Evolutionary conservation across 331 rosid species (phyloP).

Genomic region (Erythrophleum ivorense): DNA sequence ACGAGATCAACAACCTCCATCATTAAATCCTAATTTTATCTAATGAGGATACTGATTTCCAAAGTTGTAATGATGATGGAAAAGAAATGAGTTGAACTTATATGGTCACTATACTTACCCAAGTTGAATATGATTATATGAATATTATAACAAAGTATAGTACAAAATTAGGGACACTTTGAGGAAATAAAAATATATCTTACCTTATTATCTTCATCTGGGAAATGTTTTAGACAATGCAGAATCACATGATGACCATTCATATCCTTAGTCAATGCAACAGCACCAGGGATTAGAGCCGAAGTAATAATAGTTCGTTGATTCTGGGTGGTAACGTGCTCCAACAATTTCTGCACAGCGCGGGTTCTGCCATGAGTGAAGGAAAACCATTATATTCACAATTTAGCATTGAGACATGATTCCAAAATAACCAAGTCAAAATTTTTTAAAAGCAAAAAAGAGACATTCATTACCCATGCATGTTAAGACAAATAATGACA

Average conservation of each 20-base stretch:
- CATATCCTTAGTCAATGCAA: slow-evolving; percentile 47
- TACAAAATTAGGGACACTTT: slow-evolving; percentile 4
- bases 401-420: background rate
- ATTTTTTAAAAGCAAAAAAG: background rate
- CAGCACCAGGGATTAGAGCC: slow-evolving; percentile 50
- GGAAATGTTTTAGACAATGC: slow-evolving; percentile 55
- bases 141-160: background rate
- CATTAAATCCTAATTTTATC: background rate
- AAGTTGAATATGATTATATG: background rate
- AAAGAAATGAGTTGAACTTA: background rate
- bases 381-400: background rate
- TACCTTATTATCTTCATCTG: slow-evolving; percentile 56
- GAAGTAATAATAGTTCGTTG: slow-evolving; percentile 47
- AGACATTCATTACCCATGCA: slow-evolving; percentile 45
- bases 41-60: background rate
- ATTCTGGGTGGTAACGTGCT: slow-evolving; percentile 42
- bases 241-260: slow-evolving; percentile 65
- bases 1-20: background rate
- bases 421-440: slow-evolving; percentile 1
- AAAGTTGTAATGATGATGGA: background rate
- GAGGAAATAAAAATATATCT: too few relatives aligned
- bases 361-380: slow-evolving; percentile 47
- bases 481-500: slow-evolving; percentile 43
- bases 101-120: background rate
- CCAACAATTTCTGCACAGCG: slow-evolving; percentile 56